These are phyloP conservation scores for Geotrichum aggregatum DNA, from an alignment of 1,139 yeast species.

Conservation along the genomic window DNA sequence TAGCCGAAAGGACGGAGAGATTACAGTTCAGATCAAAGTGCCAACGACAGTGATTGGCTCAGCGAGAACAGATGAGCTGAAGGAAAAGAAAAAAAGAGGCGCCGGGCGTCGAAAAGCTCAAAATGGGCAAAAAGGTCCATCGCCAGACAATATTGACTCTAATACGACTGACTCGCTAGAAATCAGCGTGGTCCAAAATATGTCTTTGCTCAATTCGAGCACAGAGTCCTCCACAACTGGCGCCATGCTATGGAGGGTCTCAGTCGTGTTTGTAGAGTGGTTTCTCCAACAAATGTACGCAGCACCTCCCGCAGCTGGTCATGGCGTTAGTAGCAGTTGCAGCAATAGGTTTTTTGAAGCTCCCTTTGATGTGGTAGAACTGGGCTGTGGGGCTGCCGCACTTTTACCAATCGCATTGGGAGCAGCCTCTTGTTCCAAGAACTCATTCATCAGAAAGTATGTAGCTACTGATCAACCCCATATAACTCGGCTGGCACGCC, in stretches of 20 bases:
- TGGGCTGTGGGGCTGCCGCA: constrained; percentile 67
- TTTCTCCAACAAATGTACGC: constrained; percentile 25
- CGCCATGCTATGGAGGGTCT: constrained; percentile 59
- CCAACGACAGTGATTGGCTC: constrained; percentile 7
- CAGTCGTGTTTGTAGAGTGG: constrained; percentile 55
- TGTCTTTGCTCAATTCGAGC: constrained; percentile 40
- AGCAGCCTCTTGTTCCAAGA: too few species aligned
- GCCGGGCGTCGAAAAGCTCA: not conserved
- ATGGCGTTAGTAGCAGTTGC: too few species aligned
- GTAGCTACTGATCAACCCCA: constrained; percentile 63
- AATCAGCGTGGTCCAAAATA: constrained; percentile 36
- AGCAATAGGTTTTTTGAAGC: constrained; percentile 22
- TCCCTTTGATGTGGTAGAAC: constrained; percentile 46
- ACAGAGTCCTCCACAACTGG: constrained; percentile 56
- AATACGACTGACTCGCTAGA: not conserved
- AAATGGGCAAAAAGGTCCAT: too few species aligned
- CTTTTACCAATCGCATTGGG: constrained; percentile 48
- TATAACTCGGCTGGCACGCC: constrained; percentile 48
- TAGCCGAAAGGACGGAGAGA: constrained; percentile 16
- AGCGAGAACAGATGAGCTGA: not conserved
- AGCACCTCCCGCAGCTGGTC: too few species aligned
- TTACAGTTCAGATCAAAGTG: constrained; percentile 10
- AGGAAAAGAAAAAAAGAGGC: constrained; percentile 3
- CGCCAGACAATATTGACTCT: too few species aligned
- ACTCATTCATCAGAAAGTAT: constrained; percentile 36